These are phyloP conservation scores for Taxillus chinensis DNA, from an alignment of 164 flowering plant species.

Conservation along the genomic window DNA sequence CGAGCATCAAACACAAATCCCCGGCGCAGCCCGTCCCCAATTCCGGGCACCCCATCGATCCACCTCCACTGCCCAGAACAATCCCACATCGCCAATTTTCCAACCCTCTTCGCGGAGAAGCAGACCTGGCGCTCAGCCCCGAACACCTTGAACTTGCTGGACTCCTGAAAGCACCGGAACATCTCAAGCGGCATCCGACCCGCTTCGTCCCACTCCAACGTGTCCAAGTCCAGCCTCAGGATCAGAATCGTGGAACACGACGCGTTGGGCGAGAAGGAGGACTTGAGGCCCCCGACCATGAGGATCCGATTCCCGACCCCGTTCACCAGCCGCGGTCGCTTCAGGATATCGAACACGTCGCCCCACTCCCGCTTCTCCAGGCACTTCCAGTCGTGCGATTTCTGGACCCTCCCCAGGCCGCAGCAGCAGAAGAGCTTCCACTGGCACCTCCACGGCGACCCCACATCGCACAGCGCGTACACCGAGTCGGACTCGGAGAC, in stretches of 20 bases:
- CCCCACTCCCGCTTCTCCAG: constrained; percentile 81
- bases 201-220: constrained; percentile 86
- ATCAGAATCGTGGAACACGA: constrained; percentile 72
- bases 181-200: constrained; percentile 83
- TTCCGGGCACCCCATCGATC: constrained; percentile 64
- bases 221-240: constrained; percentile 66
- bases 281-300: constrained; percentile 83
- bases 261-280: constrained; percentile 58
- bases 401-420: constrained; percentile 13
- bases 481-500: constrained; percentile 30
- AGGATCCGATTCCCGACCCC: constrained; percentile 39
- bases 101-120: constrained; percentile 66
- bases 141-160: constrained; percentile 85
- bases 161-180: constrained; percentile 55
- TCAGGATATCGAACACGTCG: constrained; percentile 79
- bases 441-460: constrained; percentile 84
- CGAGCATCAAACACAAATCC: constrained; percentile 75
- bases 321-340: constrained; percentile 62
- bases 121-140: constrained; percentile 78
- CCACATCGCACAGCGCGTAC: constrained; percentile 70
- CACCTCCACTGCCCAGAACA: constrained; percentile 61
- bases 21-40: constrained; percentile 58
- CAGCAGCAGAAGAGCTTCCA: constrained; percentile 67
- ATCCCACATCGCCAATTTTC: constrained; percentile 78
- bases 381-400: constrained; percentile 39